These are phyloP conservation scores for Fusarium haematococcum DNA, from an alignment of 2,329 filamentous ascomycete species.

Conservation along the genomic window DNA sequence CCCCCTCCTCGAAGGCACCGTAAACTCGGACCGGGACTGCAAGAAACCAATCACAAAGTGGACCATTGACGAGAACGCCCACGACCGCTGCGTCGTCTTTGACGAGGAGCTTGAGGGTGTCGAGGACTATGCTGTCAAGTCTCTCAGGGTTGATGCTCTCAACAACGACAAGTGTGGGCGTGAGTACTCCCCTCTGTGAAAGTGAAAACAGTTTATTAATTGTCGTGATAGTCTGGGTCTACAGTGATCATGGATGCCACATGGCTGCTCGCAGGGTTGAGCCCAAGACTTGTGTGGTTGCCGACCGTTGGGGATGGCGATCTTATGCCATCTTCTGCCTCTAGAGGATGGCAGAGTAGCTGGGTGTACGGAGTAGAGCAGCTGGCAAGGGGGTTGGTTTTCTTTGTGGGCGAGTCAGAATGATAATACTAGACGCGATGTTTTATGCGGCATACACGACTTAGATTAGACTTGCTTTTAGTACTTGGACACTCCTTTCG, in stretches of 20 bases:
- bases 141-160: background rate
- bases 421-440: background rate
- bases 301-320: background rate
- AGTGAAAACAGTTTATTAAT: background rate
- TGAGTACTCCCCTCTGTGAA: background rate
- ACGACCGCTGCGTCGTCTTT: background rate
- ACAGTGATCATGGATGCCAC: background rate
- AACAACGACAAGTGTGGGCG: background rate
- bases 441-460: background rate
- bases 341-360: background rate
- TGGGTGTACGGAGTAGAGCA: background rate
- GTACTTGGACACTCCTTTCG: background rate
- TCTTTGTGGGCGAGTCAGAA: background rate
- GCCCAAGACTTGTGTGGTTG: background rate
- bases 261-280: background rate
- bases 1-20: background rate
- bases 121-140: background rate
- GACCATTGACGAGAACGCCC: background rate
- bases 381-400: background rate
- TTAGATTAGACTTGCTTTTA: background rate
- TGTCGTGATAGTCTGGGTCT: background rate
- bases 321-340: background rate
- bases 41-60: background rate
- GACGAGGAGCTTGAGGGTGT: background rate
- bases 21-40: background rate